These are phyloP conservation scores for Lycium barbarum DNA, from an alignment of 257 asterid genomes.

Conservation along the genomic window DNA sequence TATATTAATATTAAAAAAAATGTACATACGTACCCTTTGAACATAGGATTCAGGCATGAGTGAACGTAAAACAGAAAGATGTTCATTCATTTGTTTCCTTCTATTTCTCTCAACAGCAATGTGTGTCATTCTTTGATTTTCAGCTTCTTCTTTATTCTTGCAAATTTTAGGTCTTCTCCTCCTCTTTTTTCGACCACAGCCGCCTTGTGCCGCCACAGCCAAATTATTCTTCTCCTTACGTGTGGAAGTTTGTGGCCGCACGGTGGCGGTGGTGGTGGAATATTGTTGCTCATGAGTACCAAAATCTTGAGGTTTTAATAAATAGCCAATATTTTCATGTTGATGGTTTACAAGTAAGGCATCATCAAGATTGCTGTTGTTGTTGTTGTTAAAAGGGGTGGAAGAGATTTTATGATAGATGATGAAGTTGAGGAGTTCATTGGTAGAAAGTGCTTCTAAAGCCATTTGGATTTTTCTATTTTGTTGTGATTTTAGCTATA, in stretches of 20 bases:
- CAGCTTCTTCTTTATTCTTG: conserved; percentile 91
- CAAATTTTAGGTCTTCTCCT: conserved; percentile 72
- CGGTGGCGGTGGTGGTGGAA: conserved; percentile 37
- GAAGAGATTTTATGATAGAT: conserved; percentile 62
- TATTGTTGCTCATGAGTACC: conserved; percentile 18
- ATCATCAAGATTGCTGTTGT: conserved; percentile 1
- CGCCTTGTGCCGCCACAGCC: conserved; percentile 33
- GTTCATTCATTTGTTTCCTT: conserved; percentile 93
- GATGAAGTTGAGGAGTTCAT: conserved; percentile 74
- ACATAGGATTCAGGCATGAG: conserved; percentile 98
- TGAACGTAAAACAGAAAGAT: conserved; percentile 83
- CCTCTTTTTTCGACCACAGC: conserved; percentile 73
- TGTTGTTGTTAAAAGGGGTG: conserved; percentile 38
- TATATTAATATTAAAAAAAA: background rate
- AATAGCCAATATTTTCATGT: background rate
- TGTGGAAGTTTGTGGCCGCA: conserved; percentile 32
- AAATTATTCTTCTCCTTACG: conserved; percentile 29
- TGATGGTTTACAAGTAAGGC: background rate
- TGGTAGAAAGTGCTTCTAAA: conserved; percentile 79
- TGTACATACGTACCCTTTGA: conserved; percentile 62
- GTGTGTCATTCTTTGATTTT: conserved; percentile 96
- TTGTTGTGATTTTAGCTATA: conserved; percentile 3
- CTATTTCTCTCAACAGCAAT: conserved; percentile 95
- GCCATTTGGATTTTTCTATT: conserved; percentile 50
- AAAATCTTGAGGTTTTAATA: background rate